These are phyloP conservation scores for Cairneyella variabilis DNA, from an alignment of 495 filamentous ascomycete genomes.

Conservation along the genomic window DNA sequence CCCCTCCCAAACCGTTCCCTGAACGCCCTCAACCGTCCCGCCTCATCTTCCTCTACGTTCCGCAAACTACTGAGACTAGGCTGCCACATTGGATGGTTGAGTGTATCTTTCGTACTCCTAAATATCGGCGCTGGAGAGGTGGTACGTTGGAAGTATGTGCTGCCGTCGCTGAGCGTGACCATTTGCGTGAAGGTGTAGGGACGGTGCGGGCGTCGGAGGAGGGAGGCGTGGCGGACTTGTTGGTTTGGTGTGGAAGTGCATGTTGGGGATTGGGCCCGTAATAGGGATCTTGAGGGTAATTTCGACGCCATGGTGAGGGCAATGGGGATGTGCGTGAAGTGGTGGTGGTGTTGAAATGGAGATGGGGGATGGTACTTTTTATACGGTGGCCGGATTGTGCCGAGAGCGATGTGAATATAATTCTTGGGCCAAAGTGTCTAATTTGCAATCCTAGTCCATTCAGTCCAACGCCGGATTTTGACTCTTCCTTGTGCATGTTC, in stretches of 20 bases:
- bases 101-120: constrained; percentile 73
- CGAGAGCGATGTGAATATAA: background rate
- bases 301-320: constrained; percentile 16
- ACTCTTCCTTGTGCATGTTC: too few relatives aligned
- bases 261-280: background rate
- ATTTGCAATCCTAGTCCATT: background rate
- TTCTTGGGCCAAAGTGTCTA: constrained; percentile 23
- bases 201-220: constrained; percentile 79
- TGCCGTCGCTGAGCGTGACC: constrained; percentile 88
- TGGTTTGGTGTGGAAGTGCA: constrained; percentile 9
- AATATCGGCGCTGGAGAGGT: constrained; percentile 78
- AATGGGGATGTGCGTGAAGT: too few relatives aligned
- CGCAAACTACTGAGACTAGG: constrained; percentile 70
- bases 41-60: constrained; percentile 94
- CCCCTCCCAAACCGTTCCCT: constrained; percentile 75
- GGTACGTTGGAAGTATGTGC: constrained; percentile 81
- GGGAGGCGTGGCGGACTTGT: constrained; percentile 74
- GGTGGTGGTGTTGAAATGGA: constrained; percentile 17
- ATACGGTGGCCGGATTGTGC: background rate
- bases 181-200: constrained; percentile 98
- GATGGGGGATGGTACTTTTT: constrained; percentile 15
- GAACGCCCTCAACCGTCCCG: constrained; percentile 83
- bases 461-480: background rate
- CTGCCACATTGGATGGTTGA: constrained; percentile 89
- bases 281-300: background rate